Conservation (phyloP, 2,329 filamentous ascomycete genomes). For the Fusarium sp. region DNA sequence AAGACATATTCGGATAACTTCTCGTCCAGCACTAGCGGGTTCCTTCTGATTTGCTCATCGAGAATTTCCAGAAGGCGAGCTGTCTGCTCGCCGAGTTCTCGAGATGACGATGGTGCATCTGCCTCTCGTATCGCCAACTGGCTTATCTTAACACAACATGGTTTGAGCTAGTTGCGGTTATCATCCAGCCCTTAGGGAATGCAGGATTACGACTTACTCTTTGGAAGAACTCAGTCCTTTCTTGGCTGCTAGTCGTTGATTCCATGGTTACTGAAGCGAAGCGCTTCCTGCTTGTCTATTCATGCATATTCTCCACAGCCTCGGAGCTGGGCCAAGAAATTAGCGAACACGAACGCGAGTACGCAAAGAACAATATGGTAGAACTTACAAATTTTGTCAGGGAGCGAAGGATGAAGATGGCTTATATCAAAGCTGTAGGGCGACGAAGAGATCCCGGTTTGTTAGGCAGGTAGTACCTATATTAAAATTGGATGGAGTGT, state of each 20-base stretch:
- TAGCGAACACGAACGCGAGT: conserved; percentile 36
- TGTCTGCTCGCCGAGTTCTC: conserved; percentile 61
- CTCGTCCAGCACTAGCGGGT: conserved; percentile 73
- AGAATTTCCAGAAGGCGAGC: conserved; percentile 63
- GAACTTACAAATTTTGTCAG: neutral
- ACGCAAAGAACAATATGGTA: neutral
- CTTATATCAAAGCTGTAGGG: conserved; percentile 1
- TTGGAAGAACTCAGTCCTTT: conserved; percentile 53
- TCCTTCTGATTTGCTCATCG: conserved; percentile 57
- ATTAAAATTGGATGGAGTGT: conserved; percentile 32
- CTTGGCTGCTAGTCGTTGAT: conserved; percentile 38
- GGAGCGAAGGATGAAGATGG: neutral
- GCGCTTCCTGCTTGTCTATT: conserved; percentile 35
- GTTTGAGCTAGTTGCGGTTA: conserved; percentile 66
- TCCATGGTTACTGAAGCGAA: conserved; percentile 47
- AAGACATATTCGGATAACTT: conserved; percentile 95
- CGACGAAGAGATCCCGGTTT: conserved; percentile 12
- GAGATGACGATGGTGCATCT: conserved; percentile 57
- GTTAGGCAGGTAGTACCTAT: too few species aligned
- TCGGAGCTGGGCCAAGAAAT: conserved; percentile 11
- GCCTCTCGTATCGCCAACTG: conserved; percentile 66
- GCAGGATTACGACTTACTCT: conserved; percentile 34
- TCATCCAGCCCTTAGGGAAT: neutral
- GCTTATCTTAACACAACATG: conserved; percentile 71
- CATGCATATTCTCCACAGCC: conserved; percentile 42